Percentiles rank a stretch among this genome's conserved stretches.
phyloP scores from a whole-genome alignment of 1,284 basidiomycete species.

The Athelia psychrophila region DNA sequence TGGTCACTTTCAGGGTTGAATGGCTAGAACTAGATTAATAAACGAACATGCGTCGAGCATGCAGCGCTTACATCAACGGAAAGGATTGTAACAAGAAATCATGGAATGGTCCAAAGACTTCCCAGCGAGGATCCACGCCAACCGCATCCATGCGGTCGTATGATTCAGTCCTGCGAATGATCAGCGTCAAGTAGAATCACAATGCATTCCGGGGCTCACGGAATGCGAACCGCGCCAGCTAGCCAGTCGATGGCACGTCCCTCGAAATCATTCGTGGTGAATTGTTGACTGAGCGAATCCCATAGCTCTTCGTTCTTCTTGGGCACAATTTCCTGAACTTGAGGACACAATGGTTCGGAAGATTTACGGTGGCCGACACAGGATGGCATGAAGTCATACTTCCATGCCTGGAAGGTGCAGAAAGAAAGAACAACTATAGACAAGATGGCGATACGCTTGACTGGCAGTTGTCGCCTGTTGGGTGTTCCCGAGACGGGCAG shows the following conservation, averaged over 20 bases:
- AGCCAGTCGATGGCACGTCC: constrained; percentile 49
- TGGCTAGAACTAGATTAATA: constrained; percentile 34
- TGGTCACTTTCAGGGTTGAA: constrained; percentile 48
- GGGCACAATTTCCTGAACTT: constrained; percentile 41
- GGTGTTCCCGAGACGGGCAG: background rate
- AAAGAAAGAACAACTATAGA: background rate
- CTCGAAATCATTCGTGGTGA: constrained; percentile 43
- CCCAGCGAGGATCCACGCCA: constrained; percentile 50
- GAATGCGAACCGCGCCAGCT: constrained; percentile 35
- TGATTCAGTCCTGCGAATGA: constrained; percentile 17
- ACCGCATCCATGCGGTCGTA: constrained; percentile 39
- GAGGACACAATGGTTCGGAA: constrained; percentile 34
- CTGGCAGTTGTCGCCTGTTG: background rate
- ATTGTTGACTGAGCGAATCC: constrained; percentile 34
- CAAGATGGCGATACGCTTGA: background rate
- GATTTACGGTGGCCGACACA: background rate
- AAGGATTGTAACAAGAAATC: constrained; percentile 43
- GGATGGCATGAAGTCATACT: background rate
- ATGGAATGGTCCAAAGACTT: constrained; percentile 47
- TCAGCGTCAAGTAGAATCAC: background rate
- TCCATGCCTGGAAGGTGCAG: background rate
- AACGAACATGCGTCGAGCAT: constrained; percentile 1
- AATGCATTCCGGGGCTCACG: background rate
- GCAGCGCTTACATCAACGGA: constrained; percentile 38
- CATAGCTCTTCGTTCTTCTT: constrained; percentile 39